These are phyloP conservation scores for Colletotrichum sojae DNA, from an alignment of 2,329 filamentous ascomycete species.

Conservation along the genomic window DNA sequence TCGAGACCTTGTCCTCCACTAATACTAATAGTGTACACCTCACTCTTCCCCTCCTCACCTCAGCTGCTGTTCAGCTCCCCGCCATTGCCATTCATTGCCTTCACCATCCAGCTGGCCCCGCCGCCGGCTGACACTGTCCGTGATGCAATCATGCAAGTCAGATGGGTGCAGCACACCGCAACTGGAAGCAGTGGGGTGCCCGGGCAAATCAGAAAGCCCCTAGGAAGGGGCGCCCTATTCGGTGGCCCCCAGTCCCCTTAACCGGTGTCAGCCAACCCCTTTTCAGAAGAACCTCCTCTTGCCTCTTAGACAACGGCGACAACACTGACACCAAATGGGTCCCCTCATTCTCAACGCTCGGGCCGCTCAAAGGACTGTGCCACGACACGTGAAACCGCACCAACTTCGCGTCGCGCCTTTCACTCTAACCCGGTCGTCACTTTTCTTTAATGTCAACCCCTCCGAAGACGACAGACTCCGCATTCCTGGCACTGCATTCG, in stretches of 20 bases:
- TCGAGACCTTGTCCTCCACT: slow-evolving; percentile 27
- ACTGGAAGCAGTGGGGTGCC: slow-evolving; percentile 32
- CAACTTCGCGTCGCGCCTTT: slow-evolving; percentile 17
- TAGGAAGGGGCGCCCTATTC: neutral
- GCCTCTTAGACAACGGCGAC: no score
- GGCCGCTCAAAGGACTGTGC: neutral
- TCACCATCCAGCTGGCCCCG: slow-evolving; percentile 3
- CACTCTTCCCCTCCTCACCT: slow-evolving; percentile 7
- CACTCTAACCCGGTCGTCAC: neutral
- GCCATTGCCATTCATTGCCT: slow-evolving; percentile 4
- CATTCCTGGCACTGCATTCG: neutral
- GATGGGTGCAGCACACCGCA: slow-evolving; percentile 38
- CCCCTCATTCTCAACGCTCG: slow-evolving; percentile 2
- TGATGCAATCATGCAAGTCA: slow-evolving; percentile 41
- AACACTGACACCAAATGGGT: no score
- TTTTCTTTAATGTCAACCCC: neutral
- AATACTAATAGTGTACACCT: neutral
- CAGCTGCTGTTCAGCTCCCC: slow-evolving; percentile 24
- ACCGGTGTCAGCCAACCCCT: no score
- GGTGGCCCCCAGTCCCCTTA: no score
- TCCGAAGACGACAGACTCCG: no score
- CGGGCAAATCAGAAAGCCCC: slow-evolving; percentile 20
- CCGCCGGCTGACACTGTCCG: slow-evolving; percentile 38
- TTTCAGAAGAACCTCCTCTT: no score
- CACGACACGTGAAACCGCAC: neutral